phyloP scores from a whole-genome alignment of 1,284 basidiomycete species.

The Malassezia nana region DNA sequence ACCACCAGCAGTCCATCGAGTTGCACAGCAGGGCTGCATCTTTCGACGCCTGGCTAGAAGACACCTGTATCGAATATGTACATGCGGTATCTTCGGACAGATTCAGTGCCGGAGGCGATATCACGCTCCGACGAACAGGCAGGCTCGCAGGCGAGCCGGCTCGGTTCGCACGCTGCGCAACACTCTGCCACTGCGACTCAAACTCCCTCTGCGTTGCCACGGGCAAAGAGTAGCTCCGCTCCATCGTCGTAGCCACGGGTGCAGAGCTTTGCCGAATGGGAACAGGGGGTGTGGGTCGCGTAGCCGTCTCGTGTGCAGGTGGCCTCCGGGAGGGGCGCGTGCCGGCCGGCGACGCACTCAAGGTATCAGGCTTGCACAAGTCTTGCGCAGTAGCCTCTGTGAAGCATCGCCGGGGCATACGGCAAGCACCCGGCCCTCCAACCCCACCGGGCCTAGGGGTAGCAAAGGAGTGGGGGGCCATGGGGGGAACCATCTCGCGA shows the following conservation, averaged over 20 bases:
- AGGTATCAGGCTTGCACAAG: neutral
- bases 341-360: neutral
- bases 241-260: neutral
- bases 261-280: neutral
- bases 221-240: constrained; percentile 32
- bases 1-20: constrained; percentile 2
- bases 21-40: neutral
- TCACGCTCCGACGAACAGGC: neutral
- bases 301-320: neutral
- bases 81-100: neutral
- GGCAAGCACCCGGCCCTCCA: neutral
- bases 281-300: neutral
- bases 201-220: constrained; percentile 34
- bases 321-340: neutral
- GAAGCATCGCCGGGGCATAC: neutral
- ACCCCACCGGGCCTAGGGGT: neutral
- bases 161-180: neutral
- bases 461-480: neutral
- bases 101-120: neutral
- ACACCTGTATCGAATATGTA: neutral
- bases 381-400: neutral
- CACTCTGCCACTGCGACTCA: constrained; percentile 14
- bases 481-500: neutral
- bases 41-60: neutral
- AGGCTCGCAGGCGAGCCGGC: neutral